A percentile compares a stretch with the other conserved stretches of the same genome.
Conservation (phyloP, 495 filamentous ascomycete species). For the Sabuloglossum arenarium region DNA sequence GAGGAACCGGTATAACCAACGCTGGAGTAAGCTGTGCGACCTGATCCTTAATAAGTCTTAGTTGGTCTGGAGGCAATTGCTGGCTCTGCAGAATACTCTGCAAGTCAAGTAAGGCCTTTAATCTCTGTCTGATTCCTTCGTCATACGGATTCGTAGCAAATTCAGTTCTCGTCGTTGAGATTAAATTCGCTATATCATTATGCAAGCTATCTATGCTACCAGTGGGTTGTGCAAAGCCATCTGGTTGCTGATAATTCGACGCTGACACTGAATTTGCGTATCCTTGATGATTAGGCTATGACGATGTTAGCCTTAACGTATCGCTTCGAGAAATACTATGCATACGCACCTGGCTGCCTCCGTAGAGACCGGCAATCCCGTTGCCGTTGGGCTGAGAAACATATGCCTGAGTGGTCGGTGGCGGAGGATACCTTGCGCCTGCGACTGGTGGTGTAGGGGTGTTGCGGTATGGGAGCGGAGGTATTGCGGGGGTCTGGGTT, state of each 20-base stretch:
- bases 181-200: conserved; percentile 58
- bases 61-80: conserved; percentile 57
- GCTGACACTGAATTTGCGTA: background rate
- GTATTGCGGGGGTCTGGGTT: conserved; percentile 25
- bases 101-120: conserved; percentile 75
- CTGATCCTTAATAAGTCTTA: conserved; percentile 60
- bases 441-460: conserved; percentile 47
- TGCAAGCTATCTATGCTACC: conserved; percentile 50
- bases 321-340: background rate
- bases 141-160: conserved; percentile 56
- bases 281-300: background rate
- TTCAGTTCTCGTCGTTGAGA: conserved; percentile 43
- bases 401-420: conserved; percentile 5
- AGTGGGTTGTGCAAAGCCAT: conserved; percentile 5
- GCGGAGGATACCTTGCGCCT: conserved; percentile 5
- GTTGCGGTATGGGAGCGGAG: conserved; percentile 35
- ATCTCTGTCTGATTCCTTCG: conserved; percentile 44
- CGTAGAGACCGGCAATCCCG: background rate
- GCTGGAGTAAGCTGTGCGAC: conserved; percentile 40
- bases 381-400: conserved; percentile 1
- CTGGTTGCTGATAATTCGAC: conserved; percentile 7
- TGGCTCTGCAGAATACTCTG: conserved; percentile 60
- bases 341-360: background rate
- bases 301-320: background rate
- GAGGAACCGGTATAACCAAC: conserved; percentile 10